Evolutionary conservation across 352 stramenopile genomes (phyloP).

Genomic region (Phytophthora macrochlamydospora): DNA sequence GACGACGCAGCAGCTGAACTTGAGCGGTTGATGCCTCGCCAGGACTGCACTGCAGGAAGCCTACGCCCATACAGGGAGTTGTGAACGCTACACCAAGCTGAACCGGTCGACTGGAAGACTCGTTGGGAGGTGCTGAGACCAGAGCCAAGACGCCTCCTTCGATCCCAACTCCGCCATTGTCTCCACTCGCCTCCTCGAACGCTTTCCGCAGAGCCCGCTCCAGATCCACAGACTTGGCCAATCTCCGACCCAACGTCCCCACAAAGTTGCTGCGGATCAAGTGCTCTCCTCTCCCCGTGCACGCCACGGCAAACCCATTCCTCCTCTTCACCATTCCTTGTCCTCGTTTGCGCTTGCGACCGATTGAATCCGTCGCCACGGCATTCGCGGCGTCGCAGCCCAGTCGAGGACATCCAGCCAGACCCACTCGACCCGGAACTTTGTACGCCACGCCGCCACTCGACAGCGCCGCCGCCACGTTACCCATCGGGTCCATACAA

Average conservation of each 20-base stretch:
- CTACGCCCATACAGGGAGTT: constrained; percentile 72
- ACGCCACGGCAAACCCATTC: constrained; percentile 59
- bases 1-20: constrained; percentile 59
- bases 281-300: constrained; percentile 70
- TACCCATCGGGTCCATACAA: constrained; percentile 57
- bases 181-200: constrained; percentile 36
- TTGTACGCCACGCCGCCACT: constrained; percentile 77
- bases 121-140: constrained; percentile 1
- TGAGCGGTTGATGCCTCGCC: constrained; percentile 23
- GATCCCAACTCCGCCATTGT: constrained; percentile 42
- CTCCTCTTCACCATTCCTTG: constrained; percentile 11
- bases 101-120: constrained; percentile 8
- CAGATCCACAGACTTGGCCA: constrained; percentile 32
- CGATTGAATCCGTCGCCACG: background rate
- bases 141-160: constrained; percentile 67
- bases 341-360: constrained; percentile 22
- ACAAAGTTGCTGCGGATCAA: constrained; percentile 62
- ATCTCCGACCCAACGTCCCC: constrained; percentile 27
- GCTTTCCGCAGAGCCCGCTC: constrained; percentile 38
- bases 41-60: constrained; percentile 40
- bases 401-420: constrained; percentile 69
- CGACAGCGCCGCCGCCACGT: constrained; percentile 63
- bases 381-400: constrained; percentile 57
- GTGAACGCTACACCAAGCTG: constrained; percentile 68
- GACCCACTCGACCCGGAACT: constrained; percentile 61